phyloP scores from a whole-genome alignment of 148 eudicot species.

The Bassia scoparia region DNA sequence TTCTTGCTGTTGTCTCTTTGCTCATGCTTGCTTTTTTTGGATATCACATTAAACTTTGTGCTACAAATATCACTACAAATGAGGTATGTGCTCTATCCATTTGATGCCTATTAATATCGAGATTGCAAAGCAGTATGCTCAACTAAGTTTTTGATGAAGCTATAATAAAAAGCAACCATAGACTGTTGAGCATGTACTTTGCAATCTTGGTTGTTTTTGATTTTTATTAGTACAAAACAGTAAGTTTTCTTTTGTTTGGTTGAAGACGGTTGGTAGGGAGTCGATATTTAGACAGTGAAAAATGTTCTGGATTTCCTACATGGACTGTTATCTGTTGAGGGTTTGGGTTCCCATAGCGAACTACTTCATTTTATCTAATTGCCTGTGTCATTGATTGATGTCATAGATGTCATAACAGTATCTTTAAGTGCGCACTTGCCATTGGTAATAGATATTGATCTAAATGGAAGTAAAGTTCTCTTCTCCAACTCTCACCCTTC shows the following conservation, averaged over 20 bases:
- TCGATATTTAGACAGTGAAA: background rate
- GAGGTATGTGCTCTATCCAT: conserved; percentile 45
- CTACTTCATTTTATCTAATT: background rate
- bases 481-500: too few relatives aligned
- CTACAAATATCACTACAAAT: conserved; percentile 84
- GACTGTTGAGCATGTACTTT: too few relatives aligned
- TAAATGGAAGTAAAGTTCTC: too few relatives aligned
- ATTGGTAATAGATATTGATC: too few relatives aligned
- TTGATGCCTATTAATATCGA: background rate
- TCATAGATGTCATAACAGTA: too few relatives aligned
- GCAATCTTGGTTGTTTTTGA: too few relatives aligned
- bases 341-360: background rate
- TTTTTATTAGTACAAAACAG: too few relatives aligned
- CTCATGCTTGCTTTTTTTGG: conserved; percentile 81
- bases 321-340: background rate
- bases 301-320: background rate
- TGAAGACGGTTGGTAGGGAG: background rate
- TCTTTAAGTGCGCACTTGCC: background rate
- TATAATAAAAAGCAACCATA: background rate
- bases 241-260: background rate
- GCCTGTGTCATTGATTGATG: background rate
- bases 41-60: conserved; percentile 79
- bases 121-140: background rate
- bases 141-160: background rate
- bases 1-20: conserved; percentile 76